These are phyloP conservation scores for Cladosporium phlei DNA, from an alignment of 2,329 filamentous ascomycete genomes.

Conservation along the genomic window DNA sequence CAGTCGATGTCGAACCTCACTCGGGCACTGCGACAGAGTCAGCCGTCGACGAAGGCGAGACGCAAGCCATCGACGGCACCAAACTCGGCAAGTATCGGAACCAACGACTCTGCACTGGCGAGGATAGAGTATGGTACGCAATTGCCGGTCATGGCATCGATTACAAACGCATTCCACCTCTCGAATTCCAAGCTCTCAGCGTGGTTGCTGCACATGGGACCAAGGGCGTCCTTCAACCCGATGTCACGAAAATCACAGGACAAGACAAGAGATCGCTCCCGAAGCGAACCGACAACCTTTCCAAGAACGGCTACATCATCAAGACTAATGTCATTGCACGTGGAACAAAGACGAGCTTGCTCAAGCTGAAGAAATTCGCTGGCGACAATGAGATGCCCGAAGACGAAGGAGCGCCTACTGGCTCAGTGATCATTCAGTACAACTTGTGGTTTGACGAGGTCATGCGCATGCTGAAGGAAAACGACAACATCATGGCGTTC, in stretches of 20 bases:
- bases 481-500: slow-evolving; percentile 46
- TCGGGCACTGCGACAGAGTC: slow-evolving; percentile 38
- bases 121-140: slow-evolving; percentile 56
- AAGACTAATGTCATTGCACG: slow-evolving; percentile 49
- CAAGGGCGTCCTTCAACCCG: slow-evolving; percentile 54
- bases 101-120: slow-evolving; percentile 46
- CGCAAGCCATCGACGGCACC: background rate
- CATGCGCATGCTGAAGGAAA: slow-evolving; percentile 46
- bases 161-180: slow-evolving; percentile 46
- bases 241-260: slow-evolving; percentile 50
- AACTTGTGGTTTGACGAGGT: slow-evolving; percentile 46
- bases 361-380: slow-evolving; percentile 49
- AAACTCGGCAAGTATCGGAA: slow-evolving; percentile 6
- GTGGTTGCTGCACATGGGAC: slow-evolving; percentile 54
- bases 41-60: slow-evolving; percentile 5
- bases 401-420: slow-evolving; percentile 8
- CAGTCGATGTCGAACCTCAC: slow-evolving; percentile 41
- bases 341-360: slow-evolving; percentile 52
- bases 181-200: slow-evolving; percentile 55
- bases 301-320: slow-evolving; percentile 56
- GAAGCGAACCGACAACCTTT: slow-evolving; percentile 53
- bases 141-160: slow-evolving; percentile 58
- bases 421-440: slow-evolving; percentile 36
- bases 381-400: slow-evolving; percentile 21
- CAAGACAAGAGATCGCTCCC: slow-evolving; percentile 64